Evolutionary conservation across 2,329 filamentous ascomycete species (phyloP).

Genomic region (Pleoardoris graminearum): DNA sequence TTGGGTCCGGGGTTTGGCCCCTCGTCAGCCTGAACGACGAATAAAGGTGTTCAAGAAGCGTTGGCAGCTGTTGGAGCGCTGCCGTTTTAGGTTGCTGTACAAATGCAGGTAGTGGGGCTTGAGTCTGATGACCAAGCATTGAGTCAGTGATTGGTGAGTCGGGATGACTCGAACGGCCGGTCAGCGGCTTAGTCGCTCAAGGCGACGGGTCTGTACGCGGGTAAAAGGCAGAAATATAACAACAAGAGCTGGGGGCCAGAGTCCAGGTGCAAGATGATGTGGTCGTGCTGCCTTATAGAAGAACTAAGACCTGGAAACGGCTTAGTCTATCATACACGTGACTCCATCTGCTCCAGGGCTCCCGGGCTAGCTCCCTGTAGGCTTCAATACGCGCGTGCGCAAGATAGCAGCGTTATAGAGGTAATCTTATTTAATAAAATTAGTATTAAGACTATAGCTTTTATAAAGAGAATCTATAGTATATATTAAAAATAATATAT

Average conservation of each 20-base stretch:
- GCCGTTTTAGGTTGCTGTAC: background rate
- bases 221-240: too few relatives aligned
- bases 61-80: background rate
- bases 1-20: background rate
- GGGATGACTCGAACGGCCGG: conserved; percentile 2
- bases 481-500: too few relatives aligned
- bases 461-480: too few relatives aligned
- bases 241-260: too few relatives aligned
- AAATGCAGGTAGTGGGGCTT: background rate
- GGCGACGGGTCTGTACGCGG: background rate
- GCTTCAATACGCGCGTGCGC: too few relatives aligned
- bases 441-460: too few relatives aligned
- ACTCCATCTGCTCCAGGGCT: too few relatives aligned
- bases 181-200: background rate
- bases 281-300: conserved; percentile 8
- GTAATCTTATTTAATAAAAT: too few relatives aligned
- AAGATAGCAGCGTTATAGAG: too few relatives aligned
- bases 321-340: too few relatives aligned
- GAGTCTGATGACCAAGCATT: background rate
- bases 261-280: background rate
- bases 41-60: background rate
- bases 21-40: background rate
- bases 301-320: too few relatives aligned
- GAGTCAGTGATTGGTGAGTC: background rate
- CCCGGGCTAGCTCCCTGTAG: too few relatives aligned